Evolutionary conservation across 2,329 filamentous ascomycete genomes (phyloP), one percentile per base, ranked within the genome.

Genomic region (Diatrype stigma): DNA sequence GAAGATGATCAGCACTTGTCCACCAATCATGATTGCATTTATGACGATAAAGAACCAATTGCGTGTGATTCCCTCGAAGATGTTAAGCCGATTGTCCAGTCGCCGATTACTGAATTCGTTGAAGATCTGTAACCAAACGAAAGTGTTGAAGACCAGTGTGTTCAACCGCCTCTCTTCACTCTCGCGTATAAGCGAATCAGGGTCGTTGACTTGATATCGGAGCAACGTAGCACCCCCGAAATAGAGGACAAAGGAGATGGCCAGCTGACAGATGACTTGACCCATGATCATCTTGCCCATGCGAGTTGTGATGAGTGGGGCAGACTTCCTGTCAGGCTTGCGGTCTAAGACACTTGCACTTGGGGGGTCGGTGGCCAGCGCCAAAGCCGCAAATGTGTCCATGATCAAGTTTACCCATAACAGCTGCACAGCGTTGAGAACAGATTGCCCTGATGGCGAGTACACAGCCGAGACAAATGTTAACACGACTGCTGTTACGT

Each of bases 121-220:
- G 72, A 87, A 87, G 54, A 87, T 85, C 60, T 87, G 84, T 75
- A 87, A 81, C 83, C 84, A 87, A 2, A 87, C 84, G 59, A 85
- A 87, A 0, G 79, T 82, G 67, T 87, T 87, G 72, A 87, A 87
- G 45, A 87, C 78, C 51, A 86, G 73, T 1, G 83, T 85, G 56
- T 81, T 73, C 30, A 84, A 69, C 56, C 79, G 63, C 6, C 59
- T 61, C 49, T 66, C 70, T 19, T 76, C 67, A 19, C 10, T 5
- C 26, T 30, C 26, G 26, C 10, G n/a, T n/a, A n/a, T n/a, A n/a
- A n/a, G n/a, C n/a, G n/a, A n/a, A n/a, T 68, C 66, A 40, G 71
- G 67, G 46, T 76, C 51, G 49, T 64, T 49, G 14, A 63, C 54
- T 45, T 74, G 63, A 59, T 81, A 83, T 42, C 71, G 62, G 16